Conservation (phyloP, 2,329 filamentous ascomycete species). For the Pyrenochaeta sp. region DNA sequence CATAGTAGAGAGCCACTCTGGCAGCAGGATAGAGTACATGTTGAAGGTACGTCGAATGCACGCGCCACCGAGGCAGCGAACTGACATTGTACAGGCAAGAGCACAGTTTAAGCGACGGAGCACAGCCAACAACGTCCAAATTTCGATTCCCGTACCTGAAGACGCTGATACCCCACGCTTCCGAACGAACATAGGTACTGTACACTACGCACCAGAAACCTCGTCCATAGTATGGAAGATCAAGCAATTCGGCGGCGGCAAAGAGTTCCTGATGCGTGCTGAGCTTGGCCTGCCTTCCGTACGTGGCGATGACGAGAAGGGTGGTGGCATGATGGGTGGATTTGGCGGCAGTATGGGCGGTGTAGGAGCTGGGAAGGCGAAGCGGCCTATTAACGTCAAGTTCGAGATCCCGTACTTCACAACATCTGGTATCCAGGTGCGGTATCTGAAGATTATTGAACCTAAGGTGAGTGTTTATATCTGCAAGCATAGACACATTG, state of each 20-base stretch:
- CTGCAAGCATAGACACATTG: neutral
- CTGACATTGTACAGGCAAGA: conserved; percentile 66
- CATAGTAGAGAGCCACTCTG: conserved; percentile 93
- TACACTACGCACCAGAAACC: conserved; percentile 97
- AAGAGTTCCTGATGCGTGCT: conserved; percentile 98
- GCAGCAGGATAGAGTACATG: conserved; percentile 98
- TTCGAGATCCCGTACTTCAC: conserved; percentile 99
- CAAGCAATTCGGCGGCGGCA: conserved; percentile 98
- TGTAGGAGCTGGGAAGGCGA: conserved; percentile 81
- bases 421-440: conserved; percentile 97
- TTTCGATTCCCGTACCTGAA: conserved; percentile 94
- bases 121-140: conserved; percentile 98
- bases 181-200: conserved; percentile 94
- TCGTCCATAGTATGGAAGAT: conserved; percentile 99
- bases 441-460: conserved; percentile 98
- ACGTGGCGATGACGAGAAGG: conserved; percentile 92
- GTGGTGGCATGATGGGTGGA: conserved; percentile 96
- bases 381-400: conserved; percentile 97
- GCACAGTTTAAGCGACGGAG: conserved; percentile 98
- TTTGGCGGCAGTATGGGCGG: conserved; percentile 98
- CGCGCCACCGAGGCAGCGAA: neutral
- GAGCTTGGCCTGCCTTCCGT: conserved; percentile 94
- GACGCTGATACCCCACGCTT: conserved; percentile 96
- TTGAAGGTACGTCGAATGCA: conserved; percentile 69
- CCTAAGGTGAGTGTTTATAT: conserved; percentile 78